Conservation (phyloP, 169 alveolate species). For the Plasmodium adleri region DNA sequence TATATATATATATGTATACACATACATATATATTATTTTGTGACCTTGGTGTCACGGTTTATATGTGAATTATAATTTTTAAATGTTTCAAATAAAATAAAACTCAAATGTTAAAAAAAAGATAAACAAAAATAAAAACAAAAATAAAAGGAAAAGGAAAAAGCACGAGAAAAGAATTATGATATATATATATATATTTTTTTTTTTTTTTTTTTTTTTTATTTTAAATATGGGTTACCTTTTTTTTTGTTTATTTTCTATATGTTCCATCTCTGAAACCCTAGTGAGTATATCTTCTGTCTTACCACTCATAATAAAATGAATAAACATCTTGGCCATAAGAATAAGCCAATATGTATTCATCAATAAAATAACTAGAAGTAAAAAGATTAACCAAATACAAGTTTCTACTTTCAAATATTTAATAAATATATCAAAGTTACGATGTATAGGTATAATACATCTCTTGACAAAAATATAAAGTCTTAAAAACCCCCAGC, state of each 20-base stretch:
- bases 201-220: background rate
- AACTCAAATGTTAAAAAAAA: too few relatives aligned
- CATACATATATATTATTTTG: too few relatives aligned
- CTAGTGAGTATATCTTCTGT: slow-evolving; percentile 82
- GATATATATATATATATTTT: too few relatives aligned
- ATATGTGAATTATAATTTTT: too few relatives aligned
- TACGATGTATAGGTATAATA: slow-evolving; percentile 78
- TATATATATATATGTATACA: too few relatives aligned
- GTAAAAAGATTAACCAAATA: slow-evolving; percentile 78
- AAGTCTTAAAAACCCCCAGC: slow-evolving; percentile 83
- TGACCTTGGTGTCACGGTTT: too few relatives aligned
- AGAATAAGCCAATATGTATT: slow-evolving; percentile 82
- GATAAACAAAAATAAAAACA: too few relatives aligned
- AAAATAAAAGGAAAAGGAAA: too few relatives aligned
- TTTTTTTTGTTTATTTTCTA: slow-evolving; percentile 1
- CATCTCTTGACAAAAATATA: slow-evolving; percentile 81
- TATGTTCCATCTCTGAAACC: slow-evolving; percentile 78
- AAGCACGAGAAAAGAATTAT: too few relatives aligned
- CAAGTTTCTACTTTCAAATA: slow-evolving; percentile 74
- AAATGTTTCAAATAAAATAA: too few relatives aligned
- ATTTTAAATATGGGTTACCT: background rate
- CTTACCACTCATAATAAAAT: slow-evolving; percentile 81
- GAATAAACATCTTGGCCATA: slow-evolving; percentile 84
- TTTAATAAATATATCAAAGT: slow-evolving; percentile 59
- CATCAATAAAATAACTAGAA: slow-evolving; percentile 80